Base-by-base conservation (phyloP, 2,329 filamentous ascomycete genomes). In the Colletotrichum limetticola region DNA sequence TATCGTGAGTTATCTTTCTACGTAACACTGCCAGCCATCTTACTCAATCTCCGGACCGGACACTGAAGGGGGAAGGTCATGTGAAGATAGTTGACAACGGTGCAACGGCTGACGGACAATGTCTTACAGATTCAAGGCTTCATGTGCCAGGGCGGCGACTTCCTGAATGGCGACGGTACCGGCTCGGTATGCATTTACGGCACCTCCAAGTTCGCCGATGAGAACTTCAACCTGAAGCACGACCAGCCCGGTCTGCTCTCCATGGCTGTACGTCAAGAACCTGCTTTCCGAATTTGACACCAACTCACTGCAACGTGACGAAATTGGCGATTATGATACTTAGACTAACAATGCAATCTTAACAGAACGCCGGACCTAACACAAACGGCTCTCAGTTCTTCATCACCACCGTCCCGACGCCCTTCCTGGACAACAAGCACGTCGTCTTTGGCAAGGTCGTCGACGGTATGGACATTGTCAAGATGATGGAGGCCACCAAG, bases 311-410 rank as follows among this genome's bases (percentile, higher is more conserved):
- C 7, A 22, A 30, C 24, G 46, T 7, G 12, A n/a, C n/a, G 3
- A 19, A 7, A n/a, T n/a, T 19, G 22, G 16, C 6, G 46, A 49
- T 35, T 24, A 35, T 24, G 28, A 14, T 64, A n/a, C 12, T n/a
- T n/a, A 35, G 42, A 19, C 61, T 64, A 28, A 64, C 7, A 55
- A 55, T 24, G 49, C 1, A 26, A 5, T 35, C 46, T 22, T 37
- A 7, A 30, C 74, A 97, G 93, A 98, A 98, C 81, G 93, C 94
- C 32, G 96, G 96, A 1, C 93, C 94, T 66, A 93, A 98, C 83
- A 96, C 94, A 76, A 98, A 98, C 82, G 97, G 97, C 49, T 95
- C 91, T 72, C 97, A 98, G 80, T 99, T 99, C 87, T 99, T 99
- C 88, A 96, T 98, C 85, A 98, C 95, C 2, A 97, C 94, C 0